Evolutionary conservation across 2,329 filamentous ascomycete genomes (phyloP).

Genomic region (Neonectria coccinea): DNA sequence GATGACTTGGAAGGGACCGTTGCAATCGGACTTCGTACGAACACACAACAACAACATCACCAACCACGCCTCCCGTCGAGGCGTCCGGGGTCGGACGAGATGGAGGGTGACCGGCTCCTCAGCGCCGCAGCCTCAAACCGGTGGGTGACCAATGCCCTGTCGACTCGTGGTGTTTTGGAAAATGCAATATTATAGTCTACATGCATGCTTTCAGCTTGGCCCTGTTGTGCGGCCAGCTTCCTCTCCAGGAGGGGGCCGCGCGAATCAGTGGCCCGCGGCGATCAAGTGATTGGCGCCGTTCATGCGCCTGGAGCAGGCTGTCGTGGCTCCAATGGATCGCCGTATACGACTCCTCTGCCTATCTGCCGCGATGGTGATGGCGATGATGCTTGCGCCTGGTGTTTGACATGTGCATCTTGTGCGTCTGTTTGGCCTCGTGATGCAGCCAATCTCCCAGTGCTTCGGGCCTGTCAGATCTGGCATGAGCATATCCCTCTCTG

Average conservation of each 20-base stretch:
- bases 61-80: slow-evolving; percentile 11
- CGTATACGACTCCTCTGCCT: neutral
- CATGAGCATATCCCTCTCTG: neutral
- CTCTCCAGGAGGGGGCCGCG: slow-evolving; percentile 10
- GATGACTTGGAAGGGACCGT: neutral
- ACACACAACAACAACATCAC: neutral
- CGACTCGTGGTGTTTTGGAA: slow-evolving; percentile 28
- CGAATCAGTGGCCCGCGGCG: slow-evolving; percentile 24
- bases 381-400: slow-evolving; percentile 27
- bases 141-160: slow-evolving; percentile 18
- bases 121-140: slow-evolving; percentile 21
- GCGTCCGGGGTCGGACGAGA: slow-evolving; percentile 20
- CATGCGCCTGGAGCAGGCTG: slow-evolving; percentile 36
- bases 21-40: slow-evolving; percentile 1
- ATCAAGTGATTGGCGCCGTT: slow-evolving; percentile 37
- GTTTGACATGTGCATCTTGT: slow-evolving; percentile 32
- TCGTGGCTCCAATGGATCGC: slow-evolving; percentile 44
- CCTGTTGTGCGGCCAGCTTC: slow-evolving; percentile 23
- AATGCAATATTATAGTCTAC: slow-evolving; percentile 3
- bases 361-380: neutral
- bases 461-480: slow-evolving; percentile 11
- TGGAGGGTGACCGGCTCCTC: slow-evolving; percentile 27
- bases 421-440: slow-evolving; percentile 27
- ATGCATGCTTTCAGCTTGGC: slow-evolving; percentile 27
- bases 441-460: slow-evolving; percentile 8